Evolutionary conservation across 2,329 filamentous ascomycete genomes (phyloP), one percentile per base, ranked within the genome.

Genomic region (Ceratocystis cubensis): DNA sequence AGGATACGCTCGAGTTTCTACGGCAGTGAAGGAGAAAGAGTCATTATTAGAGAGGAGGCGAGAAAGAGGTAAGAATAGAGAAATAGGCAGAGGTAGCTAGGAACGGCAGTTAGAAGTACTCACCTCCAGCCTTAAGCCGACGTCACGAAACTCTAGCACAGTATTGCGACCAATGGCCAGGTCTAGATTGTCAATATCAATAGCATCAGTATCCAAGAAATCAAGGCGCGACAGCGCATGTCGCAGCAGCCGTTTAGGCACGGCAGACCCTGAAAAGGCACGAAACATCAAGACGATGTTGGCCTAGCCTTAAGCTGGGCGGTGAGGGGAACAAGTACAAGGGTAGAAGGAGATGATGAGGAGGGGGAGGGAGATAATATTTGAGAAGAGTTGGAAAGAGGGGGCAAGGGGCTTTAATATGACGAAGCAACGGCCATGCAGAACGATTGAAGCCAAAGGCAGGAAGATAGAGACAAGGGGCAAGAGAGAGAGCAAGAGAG

Each of bases 161-260:
- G 88, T 94, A 70, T 87, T 87, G 75, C 87, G 86, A 44, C 94
- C 94, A 76, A 90, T 84, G 59, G 86, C 86, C 71, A 96, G 84
- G 71, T 95, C 91, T 69, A 97, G 78, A 71, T 91, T 90, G 70
- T 94, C 91, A 69, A 94, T 82, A 72, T 96, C 89, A 70, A 96
- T 79, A 13, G 88, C 87, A 73, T 95, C 88, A 67, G 90, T 88
- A 73, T 97, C 94, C 68, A 99, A 84, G 66, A 96, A 81, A 71
- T 96, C 91, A 68, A 96, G 81, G 67, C 87, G 86, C 28, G 88
- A 88, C 53, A 99, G 80, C 63, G 87, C 90, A 78, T 94, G 96
- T 71, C 90, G 87, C 70, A 97, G 82, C 72, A 97, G 82, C 75
- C 88, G 86, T 82, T 94, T 96, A 78, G 92, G 89, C 80, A 96